Conservation (phyloP, 495 filamentous ascomycete species). For the Aspergillus mulundensis region DNA sequence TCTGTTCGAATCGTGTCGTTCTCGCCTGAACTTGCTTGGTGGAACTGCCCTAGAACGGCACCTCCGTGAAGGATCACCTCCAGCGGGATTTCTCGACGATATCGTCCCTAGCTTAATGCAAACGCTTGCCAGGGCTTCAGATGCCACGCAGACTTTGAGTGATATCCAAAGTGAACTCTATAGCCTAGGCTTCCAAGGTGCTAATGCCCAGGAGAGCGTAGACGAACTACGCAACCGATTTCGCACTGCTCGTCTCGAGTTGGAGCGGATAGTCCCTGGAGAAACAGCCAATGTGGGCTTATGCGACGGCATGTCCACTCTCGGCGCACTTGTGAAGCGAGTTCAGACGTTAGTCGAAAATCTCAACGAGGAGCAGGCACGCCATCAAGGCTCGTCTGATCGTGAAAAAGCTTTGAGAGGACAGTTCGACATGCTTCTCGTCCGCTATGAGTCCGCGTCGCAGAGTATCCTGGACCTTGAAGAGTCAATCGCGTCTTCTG, state of each 20-base stretch:
- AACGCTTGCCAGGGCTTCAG: constrained; percentile 34
- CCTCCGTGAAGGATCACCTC: constrained; percentile 33
- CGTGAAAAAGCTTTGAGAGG: constrained; percentile 37
- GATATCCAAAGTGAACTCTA: constrained; percentile 40
- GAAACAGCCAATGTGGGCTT: constrained; percentile 49
- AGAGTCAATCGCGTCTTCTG: constrained; percentile 53
- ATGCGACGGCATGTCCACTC: constrained; percentile 36
- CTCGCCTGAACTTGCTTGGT: constrained; percentile 26
- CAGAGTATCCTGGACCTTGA: constrained; percentile 50
- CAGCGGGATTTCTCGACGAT: constrained; percentile 36
- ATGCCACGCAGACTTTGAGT: constrained; percentile 35
- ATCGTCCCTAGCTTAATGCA: constrained; percentile 29
- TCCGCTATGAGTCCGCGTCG: constrained; percentile 34
- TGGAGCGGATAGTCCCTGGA: constrained; percentile 64
- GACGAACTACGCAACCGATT: constrained; percentile 49
- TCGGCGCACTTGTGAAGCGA: constrained; percentile 30
- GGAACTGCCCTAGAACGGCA: constrained; percentile 31
- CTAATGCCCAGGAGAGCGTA: constrained; percentile 46
- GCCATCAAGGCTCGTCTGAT: constrained; percentile 28
- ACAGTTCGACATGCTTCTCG: constrained; percentile 40
- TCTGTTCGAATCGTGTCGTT: constrained; percentile 39
- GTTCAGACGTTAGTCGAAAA: constrained; percentile 36
- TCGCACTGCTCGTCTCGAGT: constrained; percentile 61
- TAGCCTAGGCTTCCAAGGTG: constrained; percentile 53
- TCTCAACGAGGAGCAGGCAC: constrained; percentile 29